These are phyloP conservation scores for Microcera coccophila DNA, from an alignment of 2,329 filamentous ascomycete species.

Conservation along the genomic window DNA sequence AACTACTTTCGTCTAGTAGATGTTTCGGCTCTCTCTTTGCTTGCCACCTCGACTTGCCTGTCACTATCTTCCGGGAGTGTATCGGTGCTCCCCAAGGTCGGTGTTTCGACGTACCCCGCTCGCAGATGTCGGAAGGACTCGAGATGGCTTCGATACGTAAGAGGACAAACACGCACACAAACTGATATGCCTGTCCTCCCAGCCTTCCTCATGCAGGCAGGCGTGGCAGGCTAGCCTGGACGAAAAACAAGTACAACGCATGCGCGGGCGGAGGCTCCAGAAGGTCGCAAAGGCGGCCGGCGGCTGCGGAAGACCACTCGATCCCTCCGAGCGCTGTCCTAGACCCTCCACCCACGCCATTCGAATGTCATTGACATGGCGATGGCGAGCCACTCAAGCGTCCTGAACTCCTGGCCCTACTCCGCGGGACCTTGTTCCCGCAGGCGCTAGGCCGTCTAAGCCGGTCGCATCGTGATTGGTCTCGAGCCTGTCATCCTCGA, in stretches of 20 bases:
- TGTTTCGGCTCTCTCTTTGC: too few relatives aligned
- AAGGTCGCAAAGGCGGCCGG: constrained; percentile 19
- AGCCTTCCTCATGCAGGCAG: not conserved
- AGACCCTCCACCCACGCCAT: constrained; percentile 6
- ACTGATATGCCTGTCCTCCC: not conserved
- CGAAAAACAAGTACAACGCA: not conserved
- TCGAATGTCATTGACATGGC: too few relatives aligned
- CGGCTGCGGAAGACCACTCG: constrained; percentile 10
- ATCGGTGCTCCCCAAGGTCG: too few relatives aligned
- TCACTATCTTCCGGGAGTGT: too few relatives aligned
- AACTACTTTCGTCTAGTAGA: too few relatives aligned
- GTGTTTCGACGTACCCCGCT: too few relatives aligned
- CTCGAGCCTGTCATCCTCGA: not conserved
- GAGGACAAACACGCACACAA: not conserved
- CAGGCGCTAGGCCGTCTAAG: constrained; percentile 3
- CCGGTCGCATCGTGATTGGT: constrained; percentile 5
- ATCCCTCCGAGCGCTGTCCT: constrained; percentile 1
- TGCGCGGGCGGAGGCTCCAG: not conserved
- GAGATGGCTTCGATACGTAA: not conserved
- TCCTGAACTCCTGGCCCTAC: too few relatives aligned
- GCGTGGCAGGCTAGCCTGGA: not conserved
- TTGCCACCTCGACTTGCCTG: too few relatives aligned
- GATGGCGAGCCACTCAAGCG: too few relatives aligned
- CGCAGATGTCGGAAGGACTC: too few relatives aligned
- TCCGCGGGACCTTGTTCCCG: too few relatives aligned